These are phyloP conservation scores for Aspergillus arachidicola DNA, from an alignment of 2,329 filamentous ascomycete genomes.

Conservation along the genomic window DNA sequence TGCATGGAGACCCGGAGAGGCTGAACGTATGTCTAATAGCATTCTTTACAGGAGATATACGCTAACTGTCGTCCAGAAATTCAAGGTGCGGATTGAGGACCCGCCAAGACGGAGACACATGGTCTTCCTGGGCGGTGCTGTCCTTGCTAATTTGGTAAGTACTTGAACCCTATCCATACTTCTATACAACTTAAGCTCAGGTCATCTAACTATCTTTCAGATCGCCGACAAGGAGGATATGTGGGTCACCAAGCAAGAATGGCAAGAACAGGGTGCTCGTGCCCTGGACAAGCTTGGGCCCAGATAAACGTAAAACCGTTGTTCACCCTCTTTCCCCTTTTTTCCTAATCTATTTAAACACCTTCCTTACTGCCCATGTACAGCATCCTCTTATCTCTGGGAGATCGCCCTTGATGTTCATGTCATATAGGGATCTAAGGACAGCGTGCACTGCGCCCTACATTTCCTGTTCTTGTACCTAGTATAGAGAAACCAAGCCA, in stretches of 20 bases:
- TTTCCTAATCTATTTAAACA: constrained; percentile 9
- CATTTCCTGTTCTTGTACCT: constrained; percentile 12
- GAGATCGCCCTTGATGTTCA: constrained; percentile 3
- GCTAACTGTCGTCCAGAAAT: constrained; percentile 64
- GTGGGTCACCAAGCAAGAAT: constrained; percentile 98
- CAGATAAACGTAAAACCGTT: constrained; percentile 56
- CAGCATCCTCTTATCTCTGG: constrained; percentile 4
- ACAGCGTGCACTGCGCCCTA: not conserved
- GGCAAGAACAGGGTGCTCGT: constrained; percentile 86
- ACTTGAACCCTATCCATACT: not conserved
- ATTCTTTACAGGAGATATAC: not conserved
- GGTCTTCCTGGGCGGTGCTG: constrained; percentile 98
- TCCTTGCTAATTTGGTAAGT: constrained; percentile 85
- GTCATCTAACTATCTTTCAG: constrained; percentile 36
- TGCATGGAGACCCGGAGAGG: constrained; percentile 89
- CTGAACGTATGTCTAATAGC: constrained; percentile 61
- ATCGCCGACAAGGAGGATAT: constrained; percentile 99
- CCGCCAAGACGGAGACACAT: constrained; percentile 94
- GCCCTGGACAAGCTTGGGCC: constrained; percentile 91
- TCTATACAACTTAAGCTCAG: not conserved
- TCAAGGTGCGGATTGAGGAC: constrained; percentile 99
- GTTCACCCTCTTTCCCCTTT: constrained; percentile 9
- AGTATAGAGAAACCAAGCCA: constrained; percentile 14
- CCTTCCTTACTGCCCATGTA: constrained; percentile 1
- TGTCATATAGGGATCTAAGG: constrained; percentile 5